Evolutionary conservation across 2,329 filamentous ascomycete genomes (phyloP).

Genomic region (Claviceps capensis): DNA sequence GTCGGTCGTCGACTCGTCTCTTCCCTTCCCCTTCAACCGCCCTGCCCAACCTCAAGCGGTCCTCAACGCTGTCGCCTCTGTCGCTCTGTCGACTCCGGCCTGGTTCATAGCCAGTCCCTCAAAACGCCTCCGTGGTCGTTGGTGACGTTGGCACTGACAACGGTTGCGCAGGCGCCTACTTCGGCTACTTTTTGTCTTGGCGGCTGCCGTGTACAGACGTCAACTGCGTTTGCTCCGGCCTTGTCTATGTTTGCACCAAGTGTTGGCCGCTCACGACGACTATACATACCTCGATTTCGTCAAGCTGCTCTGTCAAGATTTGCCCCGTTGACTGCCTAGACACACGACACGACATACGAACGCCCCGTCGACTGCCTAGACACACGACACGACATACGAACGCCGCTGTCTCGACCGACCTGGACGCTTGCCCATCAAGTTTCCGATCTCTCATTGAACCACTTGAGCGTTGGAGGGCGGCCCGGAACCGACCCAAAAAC

Average conservation of each 20-base stretch:
- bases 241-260: no score
- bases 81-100: no score
- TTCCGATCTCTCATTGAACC: background rate
- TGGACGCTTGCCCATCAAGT: background rate
- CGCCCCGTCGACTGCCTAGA: background rate
- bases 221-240: no score
- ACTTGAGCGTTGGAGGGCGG: constrained; percentile 1
- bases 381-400: background rate
- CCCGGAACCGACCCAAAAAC: constrained; percentile 1
- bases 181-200: no score
- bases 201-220: no score
- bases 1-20: background rate
- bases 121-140: no score
- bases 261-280: no score
- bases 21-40: background rate
- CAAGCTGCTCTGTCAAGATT: background rate
- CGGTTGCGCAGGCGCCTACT: no score
- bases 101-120: no score
- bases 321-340: background rate
- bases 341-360: background rate
- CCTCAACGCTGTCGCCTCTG: background rate
- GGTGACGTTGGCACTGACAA: no score
- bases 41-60: background rate
- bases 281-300: no score
- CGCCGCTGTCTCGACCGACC: background rate